These are phyloP conservation scores for Pueraria montana DNA, from an alignment of 306 rosid genomes.

Conservation along the genomic window DNA sequence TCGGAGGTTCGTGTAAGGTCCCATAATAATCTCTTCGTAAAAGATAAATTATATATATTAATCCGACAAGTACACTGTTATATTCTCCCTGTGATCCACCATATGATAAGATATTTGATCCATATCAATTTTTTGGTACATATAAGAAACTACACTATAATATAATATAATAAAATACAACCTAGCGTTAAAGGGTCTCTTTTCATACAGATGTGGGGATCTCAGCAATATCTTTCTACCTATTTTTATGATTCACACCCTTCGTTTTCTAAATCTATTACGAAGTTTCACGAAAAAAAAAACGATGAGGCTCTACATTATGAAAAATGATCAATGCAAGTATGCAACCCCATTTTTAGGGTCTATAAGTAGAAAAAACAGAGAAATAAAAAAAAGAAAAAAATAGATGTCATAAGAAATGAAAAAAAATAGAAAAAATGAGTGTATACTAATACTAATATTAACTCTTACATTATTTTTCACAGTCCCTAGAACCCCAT, in stretches of 20 bases:
- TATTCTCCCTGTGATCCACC: slow-evolving; percentile 31
- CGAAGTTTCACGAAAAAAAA: too few relatives aligned
- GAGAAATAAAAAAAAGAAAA: too few relatives aligned
- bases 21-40: background rate
- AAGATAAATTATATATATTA: background rate
- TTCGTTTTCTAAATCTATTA: background rate
- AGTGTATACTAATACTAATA: too few relatives aligned
- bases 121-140: background rate
- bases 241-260: background rate
- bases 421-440: too few relatives aligned
- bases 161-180: background rate
- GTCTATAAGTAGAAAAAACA: too few relatives aligned
- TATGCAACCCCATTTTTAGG: too few relatives aligned
- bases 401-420: too few relatives aligned
- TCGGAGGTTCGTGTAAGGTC: slow-evolving; percentile 15
- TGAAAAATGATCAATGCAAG: too few relatives aligned
- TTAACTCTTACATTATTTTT: too few relatives aligned
- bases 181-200: slow-evolving; percentile 28
- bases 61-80: slow-evolving; percentile 20
- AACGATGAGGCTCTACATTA: too few relatives aligned
- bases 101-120: slow-evolving; percentile 19
- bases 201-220: slow-evolving; percentile 9
- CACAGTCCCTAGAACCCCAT: too few relatives aligned
- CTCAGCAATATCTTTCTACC: background rate
- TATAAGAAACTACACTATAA: slow-evolving; percentile 22